These are phyloP conservation scores for Cicer cuneatum DNA, from an alignment of 306 rosid species.

Conservation along the genomic window DNA sequence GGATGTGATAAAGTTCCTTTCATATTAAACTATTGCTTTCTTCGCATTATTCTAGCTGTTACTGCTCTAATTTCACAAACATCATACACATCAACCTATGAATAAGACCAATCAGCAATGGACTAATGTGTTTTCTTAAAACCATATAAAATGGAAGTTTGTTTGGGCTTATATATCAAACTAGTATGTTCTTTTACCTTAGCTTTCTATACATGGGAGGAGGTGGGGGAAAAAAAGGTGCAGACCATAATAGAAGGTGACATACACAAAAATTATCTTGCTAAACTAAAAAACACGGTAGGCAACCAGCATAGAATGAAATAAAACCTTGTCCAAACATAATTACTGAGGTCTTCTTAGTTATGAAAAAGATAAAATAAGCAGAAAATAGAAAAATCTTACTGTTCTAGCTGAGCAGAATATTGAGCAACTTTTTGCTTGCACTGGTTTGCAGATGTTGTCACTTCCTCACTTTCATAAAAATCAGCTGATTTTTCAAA, in stretches of 20 bases:
- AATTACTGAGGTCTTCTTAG: not conserved
- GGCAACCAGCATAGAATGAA: not conserved
- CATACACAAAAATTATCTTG: conserved; percentile 13
- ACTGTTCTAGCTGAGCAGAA: conserved; percentile 97
- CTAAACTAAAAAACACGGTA: not conserved
- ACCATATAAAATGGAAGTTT: not conserved
- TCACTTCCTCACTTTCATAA: conserved; percentile 82
- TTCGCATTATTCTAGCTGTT: not conserved
- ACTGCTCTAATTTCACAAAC: conserved; percentile 5
- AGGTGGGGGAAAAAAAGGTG: not conserved
- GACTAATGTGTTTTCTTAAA: not conserved
- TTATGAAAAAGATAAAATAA: conserved; percentile 13
- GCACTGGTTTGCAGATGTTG: conserved; percentile 91
- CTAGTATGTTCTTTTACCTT: conserved; percentile 1
- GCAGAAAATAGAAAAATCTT: conserved; percentile 43
- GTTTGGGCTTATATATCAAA: conserved; percentile 25
- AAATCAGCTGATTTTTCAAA: conserved; percentile 91
- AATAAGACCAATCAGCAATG: conserved; percentile 17
- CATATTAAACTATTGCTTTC: conserved; percentile 8
- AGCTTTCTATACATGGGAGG: not conserved
- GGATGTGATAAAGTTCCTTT: conserved; percentile 20
- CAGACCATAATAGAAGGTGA: not conserved
- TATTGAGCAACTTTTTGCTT: conserved; percentile 94
- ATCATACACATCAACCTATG: conserved; percentile 5
- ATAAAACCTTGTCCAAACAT: conserved; percentile 15